Percentiles rank a stretch among this genome's conserved stretches.
Conservation (phyloP, 257 asterid species). For the Prunella vulgaris region DNA sequence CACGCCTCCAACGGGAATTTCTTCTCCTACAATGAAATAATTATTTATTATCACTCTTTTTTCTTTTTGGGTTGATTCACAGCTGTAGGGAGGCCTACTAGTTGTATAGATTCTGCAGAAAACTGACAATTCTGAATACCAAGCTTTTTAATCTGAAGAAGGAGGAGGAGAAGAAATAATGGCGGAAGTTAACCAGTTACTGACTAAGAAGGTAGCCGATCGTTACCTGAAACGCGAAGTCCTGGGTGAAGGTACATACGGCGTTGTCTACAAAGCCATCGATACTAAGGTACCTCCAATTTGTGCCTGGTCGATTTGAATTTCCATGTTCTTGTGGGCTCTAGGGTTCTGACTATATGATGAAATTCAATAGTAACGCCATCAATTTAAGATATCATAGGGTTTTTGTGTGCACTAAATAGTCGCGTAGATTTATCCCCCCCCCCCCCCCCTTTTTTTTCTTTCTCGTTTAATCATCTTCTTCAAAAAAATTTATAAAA, state of each 20-base stretch:
- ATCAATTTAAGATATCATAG: slow-evolving; percentile 4
- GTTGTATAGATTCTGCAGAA: neutral
- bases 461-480: neutral
- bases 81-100: neutral
- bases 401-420: neutral
- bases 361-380: neutral
- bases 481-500: neutral
- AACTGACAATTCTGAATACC: slow-evolving; percentile 2
- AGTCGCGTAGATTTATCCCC: neutral
- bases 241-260: slow-evolving; percentile 94
- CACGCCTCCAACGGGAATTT: slow-evolving; percentile 15
- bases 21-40: neutral
- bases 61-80: neutral
- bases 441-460: too few species aligned
- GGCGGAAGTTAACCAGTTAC: slow-evolving; percentile 48
- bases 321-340: neutral
- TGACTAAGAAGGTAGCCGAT: slow-evolving; percentile 74
- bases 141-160: slow-evolving; percentile 7
- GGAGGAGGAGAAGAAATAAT: slow-evolving; percentile 26
- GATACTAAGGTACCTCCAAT: slow-evolving; percentile 60
- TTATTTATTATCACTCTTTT: neutral
- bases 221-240: slow-evolving; percentile 77
- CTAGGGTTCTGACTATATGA: slow-evolving; percentile 15
- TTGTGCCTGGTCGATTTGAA: neutral
- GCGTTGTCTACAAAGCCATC: slow-evolving; percentile 88